phyloP scores from a whole-genome alignment of 2,329 filamentous ascomycete genomes.

The Botryotinia calthae region DNA sequence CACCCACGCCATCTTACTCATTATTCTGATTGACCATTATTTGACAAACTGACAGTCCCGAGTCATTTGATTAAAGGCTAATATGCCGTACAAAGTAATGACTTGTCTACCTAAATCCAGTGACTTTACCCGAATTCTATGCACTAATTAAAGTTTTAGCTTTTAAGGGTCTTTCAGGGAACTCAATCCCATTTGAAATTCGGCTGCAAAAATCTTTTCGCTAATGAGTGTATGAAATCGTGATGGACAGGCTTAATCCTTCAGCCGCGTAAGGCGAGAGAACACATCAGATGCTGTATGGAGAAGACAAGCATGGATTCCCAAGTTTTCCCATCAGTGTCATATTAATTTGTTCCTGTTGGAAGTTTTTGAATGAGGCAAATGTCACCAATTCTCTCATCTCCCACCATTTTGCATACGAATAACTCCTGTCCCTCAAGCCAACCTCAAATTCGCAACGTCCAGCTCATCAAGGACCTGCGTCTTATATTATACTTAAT shows the following conservation, averaged over 20 bases:
- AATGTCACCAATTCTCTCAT: constrained; percentile 3
- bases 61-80: constrained; percentile 9
- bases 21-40: neutral
- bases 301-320: constrained; percentile 7
- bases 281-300: neutral
- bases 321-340: neutral
- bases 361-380: neutral
- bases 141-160: neutral
- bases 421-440: neutral
- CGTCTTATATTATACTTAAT: constrained; percentile 1
- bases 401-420: neutral
- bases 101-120: neutral
- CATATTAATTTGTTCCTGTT: neutral
- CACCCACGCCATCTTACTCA: constrained; percentile 6
- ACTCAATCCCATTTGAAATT: neutral
- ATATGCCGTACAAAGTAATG: neutral
- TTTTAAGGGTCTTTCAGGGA: neutral
- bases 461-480: neutral
- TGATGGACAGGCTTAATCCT: constrained; percentile 12
- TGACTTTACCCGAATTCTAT: neutral
- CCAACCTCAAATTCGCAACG: constrained; percentile 5
- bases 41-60: constrained; percentile 1
- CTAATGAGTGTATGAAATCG: neutral
- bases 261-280: constrained; percentile 14
- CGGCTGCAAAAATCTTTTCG: neutral